Evolutionary conservation across 192 early-diverging fungal genomes (phyloP), one percentile per base, ranked within the genome.

Genomic region (Tieghemiomyces parasiticus): DNA sequence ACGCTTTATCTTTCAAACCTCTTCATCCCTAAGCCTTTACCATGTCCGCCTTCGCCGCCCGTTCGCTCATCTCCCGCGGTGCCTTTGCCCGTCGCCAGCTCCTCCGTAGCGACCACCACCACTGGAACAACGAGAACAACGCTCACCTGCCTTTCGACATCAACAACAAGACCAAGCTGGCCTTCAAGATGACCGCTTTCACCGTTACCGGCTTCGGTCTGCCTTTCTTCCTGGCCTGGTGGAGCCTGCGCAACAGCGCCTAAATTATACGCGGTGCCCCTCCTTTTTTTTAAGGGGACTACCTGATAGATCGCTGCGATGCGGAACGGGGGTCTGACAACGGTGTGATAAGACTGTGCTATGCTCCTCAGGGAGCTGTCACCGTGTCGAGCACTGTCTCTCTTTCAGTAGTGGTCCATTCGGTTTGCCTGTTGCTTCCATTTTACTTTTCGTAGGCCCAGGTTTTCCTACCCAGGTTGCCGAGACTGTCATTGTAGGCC

Each of bases 11-110:
- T n/a, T n/a, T n/a, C n/a, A n/a, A n/a, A n/a, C n/a, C n/a, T n/a
- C n/a, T n/a, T n/a, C n/a, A n/a, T n/a, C n/a, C n/a, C n/a, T n/a
- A n/a, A 9, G 4, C 4, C 16, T 1, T 16, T 13, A 58, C 55
- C 35, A 58, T 58, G 55, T 31, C 26, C 55, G 55, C 55, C 55
- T 58, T 58, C 32, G 55, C 26, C 14, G 26, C 55, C 35, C 55
- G 55, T 22, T 58, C 55, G 19, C 31, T 58, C 32, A 58, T 58
- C 33, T 38, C 55, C 34, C 55, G 55, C 35, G 32, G 55, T 25
- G 55, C 55, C 33, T 58, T 58, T 26, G 55, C 55, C 16, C 34
- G 33, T 20, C 55, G 35, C 22, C 55, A 38, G 20, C 34, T 58
- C 28, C 55, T 58, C 32, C 55, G 55, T 26, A 35, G 55, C n/a